phyloP scores from a whole-genome alignment of 441 rosid genomes.

The Arabidopsis lyrata region DNA sequence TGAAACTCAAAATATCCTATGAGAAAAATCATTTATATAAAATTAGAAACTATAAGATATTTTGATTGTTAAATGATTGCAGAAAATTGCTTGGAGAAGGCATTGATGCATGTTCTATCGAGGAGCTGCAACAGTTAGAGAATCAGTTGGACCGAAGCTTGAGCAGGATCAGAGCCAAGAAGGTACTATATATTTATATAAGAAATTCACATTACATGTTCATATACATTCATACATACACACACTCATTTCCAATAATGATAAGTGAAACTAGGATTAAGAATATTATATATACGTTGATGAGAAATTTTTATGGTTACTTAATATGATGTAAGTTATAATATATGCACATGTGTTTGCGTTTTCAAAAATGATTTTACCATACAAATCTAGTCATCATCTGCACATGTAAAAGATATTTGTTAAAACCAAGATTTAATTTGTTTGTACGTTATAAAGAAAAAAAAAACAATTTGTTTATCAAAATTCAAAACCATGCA shows the following conservation, averaged over 20 bases:
- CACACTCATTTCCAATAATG: neutral
- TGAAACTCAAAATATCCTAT: neutral
- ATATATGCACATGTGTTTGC: neutral
- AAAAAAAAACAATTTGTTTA: too few relatives aligned
- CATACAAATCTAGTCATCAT: neutral
- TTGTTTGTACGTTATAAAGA: too few relatives aligned
- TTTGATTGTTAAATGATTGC: conserved; percentile 14
- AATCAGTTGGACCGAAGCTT: conserved; percentile 79
- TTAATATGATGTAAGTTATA: too few relatives aligned
- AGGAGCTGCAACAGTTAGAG: conserved; percentile 74
- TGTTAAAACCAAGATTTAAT: too few relatives aligned
- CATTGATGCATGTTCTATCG: conserved; percentile 56
- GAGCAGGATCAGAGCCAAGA: conserved; percentile 70
- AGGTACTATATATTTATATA: conserved; percentile 44
- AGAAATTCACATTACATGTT: neutral
- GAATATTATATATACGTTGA: too few relatives aligned
- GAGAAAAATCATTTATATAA: neutral
- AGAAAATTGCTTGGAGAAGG: conserved; percentile 75
- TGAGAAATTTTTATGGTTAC: too few relatives aligned
- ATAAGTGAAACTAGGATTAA: neutral
- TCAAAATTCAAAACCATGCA: neutral
- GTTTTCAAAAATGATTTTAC: neutral
- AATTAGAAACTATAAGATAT: neutral
- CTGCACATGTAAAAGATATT: neutral
- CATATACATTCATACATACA: neutral